A percentile compares a stretch with the other conserved stretches of the same genome.
Evolutionary conservation across 2,329 filamentous ascomycete genomes (phyloP).

Genomic region (Colletotrichum siamense): DNA sequence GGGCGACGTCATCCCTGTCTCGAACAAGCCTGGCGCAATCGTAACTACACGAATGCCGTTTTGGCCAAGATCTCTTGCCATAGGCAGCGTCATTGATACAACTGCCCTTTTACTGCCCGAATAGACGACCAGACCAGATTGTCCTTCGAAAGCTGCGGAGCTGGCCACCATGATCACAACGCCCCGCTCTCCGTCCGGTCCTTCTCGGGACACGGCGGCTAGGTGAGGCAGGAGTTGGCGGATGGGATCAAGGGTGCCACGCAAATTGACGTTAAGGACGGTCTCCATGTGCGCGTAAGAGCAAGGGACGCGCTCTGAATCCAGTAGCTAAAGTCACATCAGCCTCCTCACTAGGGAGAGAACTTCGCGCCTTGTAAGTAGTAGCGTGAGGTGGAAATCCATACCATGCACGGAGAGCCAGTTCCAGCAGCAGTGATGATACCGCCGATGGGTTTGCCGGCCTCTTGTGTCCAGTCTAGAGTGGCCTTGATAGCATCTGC

Average conservation of each 20-base stretch:
- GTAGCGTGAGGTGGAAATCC: background rate
- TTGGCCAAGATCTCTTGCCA: background rate
- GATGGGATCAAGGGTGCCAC: background rate
- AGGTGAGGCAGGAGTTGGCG: background rate
- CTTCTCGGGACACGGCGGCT: background rate
- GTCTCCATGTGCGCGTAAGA: background rate
- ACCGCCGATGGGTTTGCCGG: background rate
- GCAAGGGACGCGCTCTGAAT: background rate
- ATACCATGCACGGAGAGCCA: background rate
- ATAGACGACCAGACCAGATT: background rate
- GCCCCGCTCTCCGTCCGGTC: background rate
- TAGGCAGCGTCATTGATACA: background rate
- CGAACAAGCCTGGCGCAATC: background rate
- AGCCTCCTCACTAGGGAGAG: fast-evolving
- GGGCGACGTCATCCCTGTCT: background rate
- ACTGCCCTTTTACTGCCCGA: background rate
- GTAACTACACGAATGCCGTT: background rate
- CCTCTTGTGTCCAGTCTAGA: background rate
- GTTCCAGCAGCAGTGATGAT: background rate
- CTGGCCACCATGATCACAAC: background rate
- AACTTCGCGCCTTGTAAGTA: fast-evolving
- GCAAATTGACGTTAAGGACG: background rate
- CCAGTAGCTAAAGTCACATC: background rate
- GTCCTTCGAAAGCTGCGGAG: background rate
- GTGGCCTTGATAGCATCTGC: background rate